Conservation (phyloP, 2,329 filamentous ascomycete genomes). For the Neonectria faginata region DNA sequence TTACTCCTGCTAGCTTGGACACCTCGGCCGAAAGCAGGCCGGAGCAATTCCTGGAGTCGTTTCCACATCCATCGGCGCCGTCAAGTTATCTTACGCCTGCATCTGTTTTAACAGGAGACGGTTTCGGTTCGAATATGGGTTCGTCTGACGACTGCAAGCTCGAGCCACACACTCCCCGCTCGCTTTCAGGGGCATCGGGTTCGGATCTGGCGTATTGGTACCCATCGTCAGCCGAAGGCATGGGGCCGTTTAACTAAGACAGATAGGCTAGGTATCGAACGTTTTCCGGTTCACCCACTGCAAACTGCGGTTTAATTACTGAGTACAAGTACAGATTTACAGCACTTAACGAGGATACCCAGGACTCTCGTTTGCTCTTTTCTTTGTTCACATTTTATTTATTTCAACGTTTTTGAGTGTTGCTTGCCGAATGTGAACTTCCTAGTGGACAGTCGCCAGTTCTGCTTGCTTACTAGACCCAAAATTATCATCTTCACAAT, state of each 20-base stretch:
- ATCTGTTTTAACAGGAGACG: not conserved
- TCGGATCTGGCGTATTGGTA: not conserved
- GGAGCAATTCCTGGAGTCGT: not conserved
- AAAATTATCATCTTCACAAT: too few species aligned
- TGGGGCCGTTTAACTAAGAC: too few species aligned
- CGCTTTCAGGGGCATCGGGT: not conserved
- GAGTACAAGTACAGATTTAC: not conserved
- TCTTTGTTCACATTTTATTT: not conserved
- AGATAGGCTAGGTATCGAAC: not conserved
- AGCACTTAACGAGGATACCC: not conserved
- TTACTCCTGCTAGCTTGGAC: not conserved
- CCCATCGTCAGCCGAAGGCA: not conserved
- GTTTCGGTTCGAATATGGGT: not conserved
- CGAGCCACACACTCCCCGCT: conserved; percentile 3
- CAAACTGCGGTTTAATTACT: not conserved
- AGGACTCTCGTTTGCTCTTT: not conserved
- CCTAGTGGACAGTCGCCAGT: not conserved
- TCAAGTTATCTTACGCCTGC: not conserved
- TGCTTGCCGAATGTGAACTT: not conserved
- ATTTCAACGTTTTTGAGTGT: not conserved
- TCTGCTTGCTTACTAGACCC: not conserved
- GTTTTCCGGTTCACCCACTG: not conserved
- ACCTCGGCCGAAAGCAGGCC: conserved; percentile 3
- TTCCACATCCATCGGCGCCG: not conserved
- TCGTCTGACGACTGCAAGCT: conserved; percentile 2